Evolutionary conservation across 2,329 filamentous ascomycete genomes (phyloP).

Genomic region (Onygena corvina): DNA sequence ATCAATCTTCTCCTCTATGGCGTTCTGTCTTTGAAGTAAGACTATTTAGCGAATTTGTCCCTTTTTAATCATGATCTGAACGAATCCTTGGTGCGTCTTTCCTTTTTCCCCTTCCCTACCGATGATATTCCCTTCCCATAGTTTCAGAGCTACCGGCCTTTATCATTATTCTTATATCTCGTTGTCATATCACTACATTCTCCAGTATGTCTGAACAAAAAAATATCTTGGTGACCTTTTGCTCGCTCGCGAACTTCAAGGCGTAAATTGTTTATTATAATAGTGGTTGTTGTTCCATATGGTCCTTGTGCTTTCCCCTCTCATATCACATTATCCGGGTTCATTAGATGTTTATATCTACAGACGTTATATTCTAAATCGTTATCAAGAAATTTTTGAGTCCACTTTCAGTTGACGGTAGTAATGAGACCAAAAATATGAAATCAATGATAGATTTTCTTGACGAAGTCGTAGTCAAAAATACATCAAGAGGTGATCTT

Average conservation of each 20-base stretch:
- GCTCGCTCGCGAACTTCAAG: neutral
- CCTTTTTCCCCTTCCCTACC: neutral
- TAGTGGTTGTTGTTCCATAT: neutral
- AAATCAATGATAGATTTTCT: too few relatives aligned
- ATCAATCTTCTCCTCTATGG: neutral
- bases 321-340: neutral
- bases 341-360: neutral
- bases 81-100: neutral
- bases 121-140: neutral
- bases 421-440: neutral
- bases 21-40: neutral
- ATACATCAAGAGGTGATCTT: neutral
- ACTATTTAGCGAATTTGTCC: neutral
- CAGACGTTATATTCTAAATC: neutral
- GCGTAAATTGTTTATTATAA: slow-evolving; percentile 6
- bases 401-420: too few relatives aligned
- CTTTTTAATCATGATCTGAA: slow-evolving; percentile 4
- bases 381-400: too few relatives aligned
- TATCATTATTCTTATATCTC: neutral
- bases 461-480: too few relatives aligned
- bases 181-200: neutral
- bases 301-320: too few relatives aligned
- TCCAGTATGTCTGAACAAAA: neutral
- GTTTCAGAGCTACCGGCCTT: neutral
- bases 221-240: neutral